Evolutionary conservation across 2,329 filamentous ascomycete genomes (phyloP).

Genomic region (Colletotrichum sublineola): DNA sequence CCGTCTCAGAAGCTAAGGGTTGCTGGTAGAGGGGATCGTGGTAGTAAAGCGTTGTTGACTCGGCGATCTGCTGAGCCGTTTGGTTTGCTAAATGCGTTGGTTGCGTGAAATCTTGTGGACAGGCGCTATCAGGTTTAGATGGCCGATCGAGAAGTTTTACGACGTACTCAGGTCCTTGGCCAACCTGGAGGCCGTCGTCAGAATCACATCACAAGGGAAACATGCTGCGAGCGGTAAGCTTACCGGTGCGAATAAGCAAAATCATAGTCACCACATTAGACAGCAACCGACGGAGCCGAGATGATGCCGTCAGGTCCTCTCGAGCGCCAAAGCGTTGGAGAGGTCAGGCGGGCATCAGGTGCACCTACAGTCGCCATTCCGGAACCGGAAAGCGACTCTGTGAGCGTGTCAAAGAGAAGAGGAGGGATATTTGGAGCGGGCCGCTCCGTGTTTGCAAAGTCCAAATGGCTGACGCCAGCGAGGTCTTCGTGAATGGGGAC

Average conservation of each 20-base stretch:
- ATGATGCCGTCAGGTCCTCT: not conserved
- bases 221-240: conserved; percentile 5
- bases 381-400: not conserved
- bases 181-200: conserved; percentile 36
- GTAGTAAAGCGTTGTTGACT: conserved; percentile 32
- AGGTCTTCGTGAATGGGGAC: not conserved
- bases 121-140: conserved; percentile 41
- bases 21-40: conserved; percentile 19
- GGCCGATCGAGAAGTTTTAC: conserved; percentile 44
- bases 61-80: conserved; percentile 35
- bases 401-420: not conserved
- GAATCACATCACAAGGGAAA: conserved; percentile 1
- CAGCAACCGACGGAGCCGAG: conserved; percentile 8
- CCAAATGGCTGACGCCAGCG: not conserved
- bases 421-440: not conserved
- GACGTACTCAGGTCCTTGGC: conserved; percentile 44
- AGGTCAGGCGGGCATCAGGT: not conserved
- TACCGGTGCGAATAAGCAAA: conserved; percentile 33
- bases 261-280: conserved; percentile 30
- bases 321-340: not conserved
- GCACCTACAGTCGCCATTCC: not conserved
- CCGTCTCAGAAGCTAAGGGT: conserved; percentile 25
- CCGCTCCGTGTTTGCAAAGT: not conserved
- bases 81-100: conserved; percentile 35
- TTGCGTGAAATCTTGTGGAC: conserved; percentile 38